Evolutionary conservation across 495 filamentous ascomycete species (phyloP).

Genomic region (Articulospora tetracladia): DNA sequence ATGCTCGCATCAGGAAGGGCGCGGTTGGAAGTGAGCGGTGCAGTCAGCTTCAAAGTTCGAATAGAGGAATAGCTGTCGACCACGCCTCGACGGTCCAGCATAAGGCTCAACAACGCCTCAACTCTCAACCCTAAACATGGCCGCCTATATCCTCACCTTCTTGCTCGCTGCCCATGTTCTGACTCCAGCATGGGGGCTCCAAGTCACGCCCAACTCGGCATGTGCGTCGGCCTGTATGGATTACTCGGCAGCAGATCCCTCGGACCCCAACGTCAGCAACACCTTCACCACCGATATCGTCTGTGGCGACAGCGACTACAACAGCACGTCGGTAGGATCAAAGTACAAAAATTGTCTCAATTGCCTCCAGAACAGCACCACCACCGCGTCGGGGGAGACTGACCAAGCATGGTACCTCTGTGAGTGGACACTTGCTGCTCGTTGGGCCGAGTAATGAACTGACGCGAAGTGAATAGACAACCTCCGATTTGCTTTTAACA

Average conservation of each 20-base stretch:
- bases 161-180: slow-evolving; percentile 1
- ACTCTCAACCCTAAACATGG: neutral
- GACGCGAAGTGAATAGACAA: slow-evolving; percentile 24
- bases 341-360: slow-evolving; percentile 46
- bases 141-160: neutral
- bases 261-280: slow-evolving; percentile 41
- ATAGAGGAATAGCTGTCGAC: neutral
- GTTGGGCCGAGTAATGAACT: neutral
- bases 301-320: slow-evolving; percentile 39
- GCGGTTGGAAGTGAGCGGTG: neutral
- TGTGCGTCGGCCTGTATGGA: slow-evolving; percentile 44
- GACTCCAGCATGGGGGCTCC: slow-evolving; percentile 26
- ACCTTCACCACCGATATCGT: slow-evolving; percentile 40
- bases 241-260: slow-evolving; percentile 31
- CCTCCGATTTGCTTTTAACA: slow-evolving; percentile 33
- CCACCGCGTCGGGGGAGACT: slow-evolving; percentile 36
- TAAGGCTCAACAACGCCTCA: too few species aligned
- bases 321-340: slow-evolving; percentile 27
- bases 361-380: slow-evolving; percentile 47
- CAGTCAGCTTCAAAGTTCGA: neutral
- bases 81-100: neutral
- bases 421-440: too few species aligned
- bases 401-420: slow-evolving; percentile 51
- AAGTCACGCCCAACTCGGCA: slow-evolving; percentile 49
- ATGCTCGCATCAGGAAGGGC: neutral